A percentile compares a stretch with the other conserved stretches of the same genome.
Evolutionary conservation across 495 filamentous ascomycete species (phyloP).

Genomic region (Patellaria atrata): DNA sequence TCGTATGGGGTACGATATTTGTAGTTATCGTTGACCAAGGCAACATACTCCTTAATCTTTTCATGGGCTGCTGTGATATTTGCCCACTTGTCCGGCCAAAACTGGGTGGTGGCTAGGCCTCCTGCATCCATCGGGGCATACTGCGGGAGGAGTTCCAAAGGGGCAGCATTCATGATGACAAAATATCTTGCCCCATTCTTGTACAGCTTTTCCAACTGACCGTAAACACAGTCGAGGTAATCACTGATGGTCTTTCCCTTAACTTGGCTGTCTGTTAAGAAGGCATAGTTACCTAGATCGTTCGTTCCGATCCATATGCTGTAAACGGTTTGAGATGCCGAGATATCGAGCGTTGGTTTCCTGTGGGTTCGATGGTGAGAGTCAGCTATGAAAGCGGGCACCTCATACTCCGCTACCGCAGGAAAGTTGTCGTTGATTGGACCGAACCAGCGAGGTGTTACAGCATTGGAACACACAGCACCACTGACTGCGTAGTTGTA

Average conservation of each 20-base stretch:
- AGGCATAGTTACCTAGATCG: slow-evolving; percentile 49
- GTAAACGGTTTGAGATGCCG: slow-evolving; percentile 47
- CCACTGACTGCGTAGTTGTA: slow-evolving; percentile 61
- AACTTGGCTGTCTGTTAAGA: slow-evolving; percentile 47
- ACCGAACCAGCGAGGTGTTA: slow-evolving; percentile 39
- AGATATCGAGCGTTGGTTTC: slow-evolving; percentile 38
- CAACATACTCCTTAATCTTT: slow-evolving; percentile 49
- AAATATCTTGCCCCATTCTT: slow-evolving; percentile 49
- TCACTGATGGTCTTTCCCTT: slow-evolving; percentile 42
- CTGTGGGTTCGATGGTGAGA: slow-evolving; percentile 30
- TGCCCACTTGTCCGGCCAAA: slow-evolving; percentile 44
- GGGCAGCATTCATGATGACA: slow-evolving; percentile 50
- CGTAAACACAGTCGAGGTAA: slow-evolving; percentile 51
- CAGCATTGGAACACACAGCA: slow-evolving; percentile 53
- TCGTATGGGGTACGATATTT: slow-evolving; percentile 46
- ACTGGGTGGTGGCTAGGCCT: slow-evolving; percentile 38
- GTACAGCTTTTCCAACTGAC: slow-evolving; percentile 44
- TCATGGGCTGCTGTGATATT: slow-evolving; percentile 41
- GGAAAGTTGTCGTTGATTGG: slow-evolving; percentile 41
- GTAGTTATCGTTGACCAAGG: slow-evolving; percentile 45
- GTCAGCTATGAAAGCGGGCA: slow-evolving; percentile 55
- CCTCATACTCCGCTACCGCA: slow-evolving; percentile 48
- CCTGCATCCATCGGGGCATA: slow-evolving; percentile 39
- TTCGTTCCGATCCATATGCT: slow-evolving; percentile 70
- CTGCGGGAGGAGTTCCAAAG: slow-evolving; percentile 45